These are phyloP conservation scores for Begonia fuchsioides DNA, from an alignment of 306 rosid species.

Conservation along the genomic window DNA sequence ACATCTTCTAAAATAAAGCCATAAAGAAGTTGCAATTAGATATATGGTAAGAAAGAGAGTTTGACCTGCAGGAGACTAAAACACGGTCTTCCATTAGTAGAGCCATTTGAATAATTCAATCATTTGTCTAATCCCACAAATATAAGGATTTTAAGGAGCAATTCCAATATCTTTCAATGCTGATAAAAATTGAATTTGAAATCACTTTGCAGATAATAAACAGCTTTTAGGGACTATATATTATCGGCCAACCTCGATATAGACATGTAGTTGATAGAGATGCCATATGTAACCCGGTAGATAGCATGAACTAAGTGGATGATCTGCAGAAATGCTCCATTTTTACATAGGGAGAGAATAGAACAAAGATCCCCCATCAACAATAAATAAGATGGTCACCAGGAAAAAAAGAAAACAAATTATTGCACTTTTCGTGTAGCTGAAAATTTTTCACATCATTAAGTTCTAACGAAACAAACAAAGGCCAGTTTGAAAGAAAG, in stretches of 20 bases:
- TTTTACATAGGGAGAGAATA: not conserved
- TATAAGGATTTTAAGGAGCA: not conserved
- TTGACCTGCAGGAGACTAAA: constrained; percentile 47
- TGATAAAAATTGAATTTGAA: not conserved
- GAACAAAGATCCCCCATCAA: not conserved
- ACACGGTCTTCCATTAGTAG: constrained; percentile 26
- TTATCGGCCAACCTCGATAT: constrained; percentile 16
- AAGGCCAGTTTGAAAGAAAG: not conserved
- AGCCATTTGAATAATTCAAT: constrained; percentile 23
- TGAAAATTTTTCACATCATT: not conserved
- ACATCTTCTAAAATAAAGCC: not conserved
- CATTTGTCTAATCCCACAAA: constrained; percentile 23
- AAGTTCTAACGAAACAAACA: not conserved
- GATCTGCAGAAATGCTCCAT: constrained; percentile 2
- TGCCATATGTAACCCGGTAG: constrained; percentile 21
- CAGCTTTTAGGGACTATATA: not conserved
- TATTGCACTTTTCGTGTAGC: not conserved
- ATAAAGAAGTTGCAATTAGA: not conserved
- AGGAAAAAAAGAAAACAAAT: not conserved
- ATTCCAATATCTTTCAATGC: not conserved
- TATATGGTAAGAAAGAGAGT: not conserved
- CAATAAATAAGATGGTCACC: no score
- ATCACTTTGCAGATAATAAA: not conserved
- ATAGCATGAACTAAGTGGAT: constrained; percentile 2
- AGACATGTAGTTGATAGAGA: constrained; percentile 28